Percentiles rank a stretch among this genome's conserved stretches.
Conservation (phyloP, 2,329 filamentous ascomycete species). For the Trichoderma gracile region DNA sequence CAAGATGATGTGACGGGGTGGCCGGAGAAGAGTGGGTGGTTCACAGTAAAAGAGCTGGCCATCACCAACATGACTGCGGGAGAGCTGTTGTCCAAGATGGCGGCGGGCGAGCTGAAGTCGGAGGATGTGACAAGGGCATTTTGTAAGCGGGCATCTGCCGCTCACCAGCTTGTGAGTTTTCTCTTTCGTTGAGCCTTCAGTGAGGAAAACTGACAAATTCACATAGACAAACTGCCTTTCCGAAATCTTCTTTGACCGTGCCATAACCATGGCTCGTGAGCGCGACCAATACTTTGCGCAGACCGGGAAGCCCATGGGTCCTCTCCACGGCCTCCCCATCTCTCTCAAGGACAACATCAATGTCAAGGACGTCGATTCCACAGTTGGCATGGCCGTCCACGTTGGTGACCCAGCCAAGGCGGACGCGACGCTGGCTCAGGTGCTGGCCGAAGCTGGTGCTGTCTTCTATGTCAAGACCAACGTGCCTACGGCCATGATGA, state of each 20-base stretch:
- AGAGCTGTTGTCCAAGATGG: conserved; percentile 43
- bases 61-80: conserved; percentile 50
- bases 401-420: conserved; percentile 56
- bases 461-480: conserved; percentile 60
- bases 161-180: conserved; percentile 56
- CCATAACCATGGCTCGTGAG: conserved; percentile 48
- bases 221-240: conserved; percentile 51
- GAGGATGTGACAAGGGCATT: conserved; percentile 51
- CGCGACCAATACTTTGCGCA: conserved; percentile 53
- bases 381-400: conserved; percentile 64
- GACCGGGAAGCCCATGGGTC: conserved; percentile 54
- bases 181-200: conserved; percentile 25
- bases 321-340: conserved; percentile 65
- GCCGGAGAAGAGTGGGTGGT: conserved; percentile 59
- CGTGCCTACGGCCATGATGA: conserved; percentile 67
- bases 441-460: conserved; percentile 52
- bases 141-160: conserved; percentile 54
- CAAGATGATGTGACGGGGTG: conserved; percentile 59
- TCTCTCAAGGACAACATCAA: conserved; percentile 74
- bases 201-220: conserved; percentile 28
- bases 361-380: conserved; percentile 59
- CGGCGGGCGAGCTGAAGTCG: conserved; percentile 40
- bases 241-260: conserved; percentile 57
- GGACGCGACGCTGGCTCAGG: conserved; percentile 44
- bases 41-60: conserved; percentile 50